Percentiles rank a stretch among this genome's conserved stretches.
These are phyloP conservation scores for Cocos nucifera DNA, from an alignment of 176 grass and related monocot species.

Conservation along the genomic window DNA sequence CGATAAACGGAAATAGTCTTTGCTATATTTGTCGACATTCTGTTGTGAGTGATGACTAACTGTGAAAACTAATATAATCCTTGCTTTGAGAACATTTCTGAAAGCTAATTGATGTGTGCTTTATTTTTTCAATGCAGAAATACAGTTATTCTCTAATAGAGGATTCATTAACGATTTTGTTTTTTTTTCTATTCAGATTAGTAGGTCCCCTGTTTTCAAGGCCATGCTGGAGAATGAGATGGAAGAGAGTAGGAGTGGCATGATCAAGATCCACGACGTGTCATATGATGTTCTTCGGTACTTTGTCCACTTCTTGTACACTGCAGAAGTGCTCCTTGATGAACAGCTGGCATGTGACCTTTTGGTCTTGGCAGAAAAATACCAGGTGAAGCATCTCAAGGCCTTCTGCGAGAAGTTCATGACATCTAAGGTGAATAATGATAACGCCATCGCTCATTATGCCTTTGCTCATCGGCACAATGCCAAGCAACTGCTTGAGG, in stretches of 20 bases:
- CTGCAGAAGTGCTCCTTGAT: constrained; percentile 52
- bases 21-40: too few species aligned
- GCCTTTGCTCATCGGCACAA: constrained; percentile 71
- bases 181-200: constrained; percentile 39
- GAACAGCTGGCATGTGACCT: constrained; percentile 73
- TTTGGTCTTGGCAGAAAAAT: constrained; percentile 81
- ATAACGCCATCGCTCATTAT: constrained; percentile 61
- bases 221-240: constrained; percentile 98
- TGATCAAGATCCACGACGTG: constrained; percentile 82
- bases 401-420: constrained; percentile 73
- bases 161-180: not conserved
- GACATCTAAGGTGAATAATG: constrained; percentile 73
- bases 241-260: constrained; percentile 80
- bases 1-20: too few species aligned
- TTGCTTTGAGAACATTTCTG: too few species aligned
- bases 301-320: constrained; percentile 85
- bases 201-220: constrained; percentile 88
- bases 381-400: constrained; percentile 88
- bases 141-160: too few species aligned
- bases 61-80: too few species aligned
- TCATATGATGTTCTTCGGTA: constrained; percentile 61
- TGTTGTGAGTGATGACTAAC: too few species aligned
- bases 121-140: too few species aligned
- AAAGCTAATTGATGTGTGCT: too few species aligned
- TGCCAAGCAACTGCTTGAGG: constrained; percentile 66